Conservation (phyloP, 225 moss, liverwort and hornwort genomes). For the Sphagnum contortum region DNA sequence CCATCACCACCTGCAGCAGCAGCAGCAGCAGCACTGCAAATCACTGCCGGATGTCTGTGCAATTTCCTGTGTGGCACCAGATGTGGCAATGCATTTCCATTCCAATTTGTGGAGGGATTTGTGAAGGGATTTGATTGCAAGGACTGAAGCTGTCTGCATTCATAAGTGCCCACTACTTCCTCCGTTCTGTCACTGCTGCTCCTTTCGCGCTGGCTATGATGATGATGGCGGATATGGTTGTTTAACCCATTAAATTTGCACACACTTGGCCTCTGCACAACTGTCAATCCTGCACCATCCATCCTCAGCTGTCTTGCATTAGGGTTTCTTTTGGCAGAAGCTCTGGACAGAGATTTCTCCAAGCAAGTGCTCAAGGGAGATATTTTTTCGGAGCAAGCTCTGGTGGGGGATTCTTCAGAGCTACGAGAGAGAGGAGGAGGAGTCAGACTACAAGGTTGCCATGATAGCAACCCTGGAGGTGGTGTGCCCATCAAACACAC, state of each 20-base stretch:
- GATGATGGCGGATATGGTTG: slow-evolving; percentile 1
- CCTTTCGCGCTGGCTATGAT: too few relatives aligned
- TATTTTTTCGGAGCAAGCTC: too few relatives aligned
- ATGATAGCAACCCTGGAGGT: slow-evolving; percentile 64
- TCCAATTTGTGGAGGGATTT: slow-evolving; percentile 40
- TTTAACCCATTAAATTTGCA: slow-evolving; percentile 39
- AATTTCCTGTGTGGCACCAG: slow-evolving; percentile 27
- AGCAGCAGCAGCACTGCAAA: slow-evolving; percentile 40
- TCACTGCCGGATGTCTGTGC: slow-evolving; percentile 16
- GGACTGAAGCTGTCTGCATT: slow-evolving; percentile 2
- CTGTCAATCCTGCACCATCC: slow-evolving; percentile 29
- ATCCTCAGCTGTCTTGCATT: slow-evolving; percentile 26
- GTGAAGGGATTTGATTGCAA: slow-evolving; percentile 18
- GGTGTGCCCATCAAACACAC: slow-evolving; percentile 64
- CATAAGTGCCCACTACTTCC: slow-evolving; percentile 12
- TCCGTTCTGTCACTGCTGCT: slow-evolving; percentile 22
- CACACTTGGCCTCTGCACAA: slow-evolving; percentile 31
- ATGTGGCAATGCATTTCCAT: slow-evolving; percentile 27
- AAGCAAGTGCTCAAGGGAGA: slow-evolving; percentile 14
- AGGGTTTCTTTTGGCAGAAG: slow-evolving; percentile 28
- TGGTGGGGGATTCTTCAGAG: slow-evolving; percentile 18
- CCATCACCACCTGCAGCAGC: slow-evolving; percentile 39
- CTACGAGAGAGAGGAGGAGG: too few relatives aligned
- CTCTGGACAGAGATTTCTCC: slow-evolving; percentile 7
- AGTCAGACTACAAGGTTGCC: slow-evolving; percentile 28